phyloP scores from a whole-genome alignment of 495 filamentous ascomycete genomes.

The Clohesyomyces aquaticus region DNA sequence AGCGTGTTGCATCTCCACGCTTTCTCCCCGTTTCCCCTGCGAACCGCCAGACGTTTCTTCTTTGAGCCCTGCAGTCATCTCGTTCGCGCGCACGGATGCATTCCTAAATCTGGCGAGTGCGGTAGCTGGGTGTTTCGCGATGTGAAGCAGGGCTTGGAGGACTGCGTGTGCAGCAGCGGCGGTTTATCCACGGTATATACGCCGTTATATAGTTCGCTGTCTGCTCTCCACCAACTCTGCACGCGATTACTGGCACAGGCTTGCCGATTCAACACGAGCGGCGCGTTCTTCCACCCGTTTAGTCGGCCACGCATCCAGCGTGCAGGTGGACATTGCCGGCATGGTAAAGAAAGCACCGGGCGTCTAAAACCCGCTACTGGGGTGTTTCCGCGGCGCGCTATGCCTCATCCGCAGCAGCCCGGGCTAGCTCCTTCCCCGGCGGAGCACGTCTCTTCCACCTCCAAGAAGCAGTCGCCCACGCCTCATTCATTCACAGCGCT shows the following conservation, averaged over 20 bases:
- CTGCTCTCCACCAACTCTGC: not conserved
- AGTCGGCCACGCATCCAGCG: not conserved
- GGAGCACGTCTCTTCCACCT: not conserved
- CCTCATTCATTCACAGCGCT: conserved; percentile 17
- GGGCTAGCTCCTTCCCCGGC: not conserved
- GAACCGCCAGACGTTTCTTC: not conserved
- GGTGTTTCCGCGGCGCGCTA: not conserved
- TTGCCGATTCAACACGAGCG: not conserved
- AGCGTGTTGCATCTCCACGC: not conserved
- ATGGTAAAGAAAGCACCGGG: not conserved
- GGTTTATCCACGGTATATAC: too few relatives aligned
- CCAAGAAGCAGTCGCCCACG: not conserved
- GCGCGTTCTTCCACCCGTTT: not conserved
- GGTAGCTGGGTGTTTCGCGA: not conserved
- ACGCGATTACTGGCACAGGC: not conserved
- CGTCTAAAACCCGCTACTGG: not conserved
- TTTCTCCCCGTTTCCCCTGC: not conserved
- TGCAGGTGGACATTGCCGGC: not conserved
- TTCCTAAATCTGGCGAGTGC: not conserved
- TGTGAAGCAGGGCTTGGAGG: not conserved
- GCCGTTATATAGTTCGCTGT: not conserved
- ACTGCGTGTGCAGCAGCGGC: too few relatives aligned
- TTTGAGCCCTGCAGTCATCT: not conserved
- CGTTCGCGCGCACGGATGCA: conserved; percentile 1
- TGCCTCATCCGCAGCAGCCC: not conserved